Base-by-base conservation (phyloP, 257 asterid species). In the Euphrasia confusa region DNA sequence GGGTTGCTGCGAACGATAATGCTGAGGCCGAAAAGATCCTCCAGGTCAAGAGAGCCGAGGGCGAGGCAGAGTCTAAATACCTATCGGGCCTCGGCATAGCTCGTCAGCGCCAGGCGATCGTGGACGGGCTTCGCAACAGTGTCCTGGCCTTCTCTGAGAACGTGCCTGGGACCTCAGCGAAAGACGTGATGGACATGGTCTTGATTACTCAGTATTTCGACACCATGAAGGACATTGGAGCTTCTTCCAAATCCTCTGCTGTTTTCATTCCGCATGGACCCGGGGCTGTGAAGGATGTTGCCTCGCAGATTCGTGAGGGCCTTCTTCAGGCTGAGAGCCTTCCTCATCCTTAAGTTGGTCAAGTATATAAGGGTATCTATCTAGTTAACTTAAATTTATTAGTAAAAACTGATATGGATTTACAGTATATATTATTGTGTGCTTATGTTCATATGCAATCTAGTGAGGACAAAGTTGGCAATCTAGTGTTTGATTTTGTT, bases 191-290 rank as follows among this genome's bases (percentile, higher is more conserved):
- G 81, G 81, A 77, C 71, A 77, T 77, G 81, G 71, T 77, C 58
- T 64, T 76, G 6, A 39, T 76, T 0, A 76, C 81, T 13, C 75
- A 76, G 10, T 74, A 77, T 69, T 77, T 74, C 39, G 82, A 77
- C 75, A 77, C 82, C 0, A 74, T 77, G 82, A 77, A 71, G 66
- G 82, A 77, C 49, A 74, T 77, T 3, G 82, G 82, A 0, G 79
- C 82, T 15, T 71, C 79, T 1, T 77, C 82, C 1, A 77, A 77
- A 59, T 70, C 82, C 3, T 70, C 77, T 2, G 56, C 82, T 1
- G 82, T 77, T 37, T 77, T 77, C 42, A 68, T 77, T 30, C 82
- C 82, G 33, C 82, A 77, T 7, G 82, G 82, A 24, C 82, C 82
- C 0, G 82, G 82, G n/a, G 82, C 82, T 6, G 82, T 74, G 63